Evolutionary conservation across 768 basidiomycete species (phyloP), one percentile per base, ranked within the genome.

Genomic region (Melanogaster broomeanus): DNA sequence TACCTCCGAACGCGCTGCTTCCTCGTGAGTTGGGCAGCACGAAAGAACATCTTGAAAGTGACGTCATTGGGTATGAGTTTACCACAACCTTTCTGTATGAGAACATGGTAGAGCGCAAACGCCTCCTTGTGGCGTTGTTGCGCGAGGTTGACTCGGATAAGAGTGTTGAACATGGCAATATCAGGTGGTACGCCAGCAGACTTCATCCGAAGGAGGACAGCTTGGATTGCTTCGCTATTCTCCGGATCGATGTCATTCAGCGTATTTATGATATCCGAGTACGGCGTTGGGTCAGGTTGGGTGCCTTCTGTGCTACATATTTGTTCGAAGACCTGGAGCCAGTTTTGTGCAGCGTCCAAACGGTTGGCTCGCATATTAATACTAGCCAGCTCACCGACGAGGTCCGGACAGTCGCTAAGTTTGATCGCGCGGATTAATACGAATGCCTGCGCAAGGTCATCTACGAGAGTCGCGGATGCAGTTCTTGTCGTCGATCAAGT

Each of bases 41-140:
- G 67, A 55, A 82, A 79, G 19, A 83, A 61, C 51, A 63, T 63
- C 16, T 68, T 73, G 67, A 75, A 83, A 0, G 79, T 81, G 51
- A 64, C 68, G 51, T 80, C 73, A 7, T 79, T 81, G 1, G 61
- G 62, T 45, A 76, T 60, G 4, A 66, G 48, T 0, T 60, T 53
- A 10, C 56, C 58, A 1, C 64, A 57, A 1, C 73, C 65, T 28
- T 74, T 61, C 24, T 41, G 49, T 55, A 73, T 64, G 42, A 84
- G 60, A 19, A 72, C 47, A 8, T 58, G 59, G 56, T 82, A 84
- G 4, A 81, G 63, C 3, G 67, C 58, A 52, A 81, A 77, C 6
- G 74, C 77, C 16, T 69, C 66, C 5, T 55, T 58, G 42, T 71
- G 63, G 6, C 68, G 67, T 12, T 62, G 49, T 1, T 61, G 61